Evolutionary conservation across 2,329 filamentous ascomycete species (phyloP), one percentile per base, ranked within the genome.

Genomic region (Fusarium luffae): DNA sequence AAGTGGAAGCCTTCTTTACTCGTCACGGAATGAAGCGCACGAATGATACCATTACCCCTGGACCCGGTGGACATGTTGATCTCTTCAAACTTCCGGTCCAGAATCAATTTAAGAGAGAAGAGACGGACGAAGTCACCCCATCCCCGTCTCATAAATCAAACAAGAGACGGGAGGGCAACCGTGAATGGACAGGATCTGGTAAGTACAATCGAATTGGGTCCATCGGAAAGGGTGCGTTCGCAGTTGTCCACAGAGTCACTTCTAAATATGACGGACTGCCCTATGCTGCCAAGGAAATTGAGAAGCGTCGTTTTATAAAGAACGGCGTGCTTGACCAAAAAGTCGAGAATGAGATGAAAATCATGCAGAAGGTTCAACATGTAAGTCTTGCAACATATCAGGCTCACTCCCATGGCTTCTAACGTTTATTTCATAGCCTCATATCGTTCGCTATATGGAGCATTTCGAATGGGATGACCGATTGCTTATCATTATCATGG

Each of bases 401-500:
- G 44, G 12, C 34, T 37, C 34, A n/a, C 34, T n/a, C 50, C 34
- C 32, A 16, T 14, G 27, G 16, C 50, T 46, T 27, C 66, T 73
- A 48, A 74, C 74, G 56, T 23, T 21, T 25, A 14, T 28, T 23
- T 28, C 23, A 4, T 60, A 93, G 91, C 88, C 89, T 4, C 95
- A 98, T 74, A 94, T 99, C 73, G 95, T 99, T 43, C 89, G 92
- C 69, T 99, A 96, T 76, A 89, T 97, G 58, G 94, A 97, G 74
- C 93, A 96, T 76, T 88, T 96, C 71, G 94, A 97, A 70, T 90
- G 92, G 83, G 88, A 90, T 46, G 85, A 92, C 41, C 85, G 94
- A 77, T 85, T 98, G 7, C 94, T 98, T 77, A 97, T 99, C 79
- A 95, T 98, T 77, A 92, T 97, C 78, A 99, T 99, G 96, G 96